Evolutionary conservation across 2,329 filamentous ascomycete genomes (phyloP).

Genomic region (Didymella lethalis): DNA sequence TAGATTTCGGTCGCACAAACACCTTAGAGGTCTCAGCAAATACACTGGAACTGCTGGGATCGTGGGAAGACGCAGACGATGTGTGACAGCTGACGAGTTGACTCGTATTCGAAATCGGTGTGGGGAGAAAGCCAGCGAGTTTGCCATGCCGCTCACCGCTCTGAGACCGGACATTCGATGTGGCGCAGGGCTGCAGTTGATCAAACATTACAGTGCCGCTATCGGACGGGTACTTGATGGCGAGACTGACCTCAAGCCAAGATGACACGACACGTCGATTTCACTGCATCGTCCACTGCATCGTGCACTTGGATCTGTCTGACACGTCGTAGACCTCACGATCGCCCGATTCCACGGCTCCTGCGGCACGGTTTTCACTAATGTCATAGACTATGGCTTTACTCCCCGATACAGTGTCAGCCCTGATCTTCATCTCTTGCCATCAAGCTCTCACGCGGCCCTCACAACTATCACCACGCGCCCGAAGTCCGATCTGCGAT

Average conservation of each 20-base stretch:
- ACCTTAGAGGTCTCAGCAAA: not conserved
- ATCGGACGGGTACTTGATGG: not conserved
- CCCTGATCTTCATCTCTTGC: not conserved
- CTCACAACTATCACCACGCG: not conserved
- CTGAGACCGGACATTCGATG: not conserved
- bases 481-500: not conserved
- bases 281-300: not conserved
- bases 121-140: not conserved
- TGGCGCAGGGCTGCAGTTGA: not conserved
- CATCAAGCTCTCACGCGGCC: not conserved
- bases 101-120: conserved; percentile 8
- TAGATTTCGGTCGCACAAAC: not conserved
- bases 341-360: not conserved
- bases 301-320: not conserved
- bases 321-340: not conserved
- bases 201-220: not conserved
- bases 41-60: not conserved
- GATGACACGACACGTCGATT: not conserved
- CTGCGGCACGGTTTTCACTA: not conserved
- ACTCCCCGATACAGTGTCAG: not conserved
- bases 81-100: conserved; percentile 11
- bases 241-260: not conserved
- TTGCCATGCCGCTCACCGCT: not conserved
- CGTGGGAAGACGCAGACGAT: not conserved
- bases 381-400: not conserved